These are phyloP conservation scores for Aspergillus sclerotialis DNA, from an alignment of 2,329 filamentous ascomycete genomes.

Conservation along the genomic window DNA sequence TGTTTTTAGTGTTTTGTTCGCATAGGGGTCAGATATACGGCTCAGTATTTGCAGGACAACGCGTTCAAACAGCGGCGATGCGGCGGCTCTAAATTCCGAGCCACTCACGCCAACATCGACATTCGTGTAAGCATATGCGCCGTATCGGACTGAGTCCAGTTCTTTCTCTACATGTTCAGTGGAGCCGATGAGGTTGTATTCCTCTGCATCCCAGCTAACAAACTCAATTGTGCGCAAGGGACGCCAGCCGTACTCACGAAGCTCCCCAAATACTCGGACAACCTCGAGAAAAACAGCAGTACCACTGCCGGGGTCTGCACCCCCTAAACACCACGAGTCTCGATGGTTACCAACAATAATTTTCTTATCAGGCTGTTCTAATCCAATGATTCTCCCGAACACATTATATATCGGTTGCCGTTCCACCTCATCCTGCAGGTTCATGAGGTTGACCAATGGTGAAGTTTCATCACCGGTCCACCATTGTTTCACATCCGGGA, in stretches of 20 bases:
- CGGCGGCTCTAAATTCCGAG: slow-evolving; percentile 65
- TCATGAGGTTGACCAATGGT: slow-evolving; percentile 73
- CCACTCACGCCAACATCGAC: slow-evolving; percentile 78
- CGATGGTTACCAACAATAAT: slow-evolving; percentile 90
- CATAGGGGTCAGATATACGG: slow-evolving; percentile 64
- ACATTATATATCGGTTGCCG: slow-evolving; percentile 89
- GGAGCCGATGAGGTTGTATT: slow-evolving; percentile 89
- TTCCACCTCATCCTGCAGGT: slow-evolving; percentile 76
- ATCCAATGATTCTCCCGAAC: slow-evolving; percentile 73
- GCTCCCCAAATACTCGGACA: slow-evolving; percentile 72
- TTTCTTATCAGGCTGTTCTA: slow-evolving; percentile 74
- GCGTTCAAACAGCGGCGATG: slow-evolving; percentile 71
- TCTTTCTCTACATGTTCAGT: slow-evolving; percentile 92
- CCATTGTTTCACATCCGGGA: slow-evolving; percentile 70
- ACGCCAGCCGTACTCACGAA: slow-evolving; percentile 72
- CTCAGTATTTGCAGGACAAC: slow-evolving; percentile 66
- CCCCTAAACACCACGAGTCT: slow-evolving; percentile 86
- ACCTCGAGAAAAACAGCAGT: slow-evolving; percentile 90
- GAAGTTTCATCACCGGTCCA: slow-evolving; percentile 73
- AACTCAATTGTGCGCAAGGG: slow-evolving; percentile 94
- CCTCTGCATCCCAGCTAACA: slow-evolving; percentile 89
- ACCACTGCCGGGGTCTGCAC: slow-evolving; percentile 76
- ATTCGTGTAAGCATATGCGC: slow-evolving; percentile 85
- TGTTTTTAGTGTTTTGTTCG: slow-evolving; percentile 64
- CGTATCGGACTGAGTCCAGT: slow-evolving; percentile 61